Conservation (phyloP, 129 eudicot species). For the Pulicaria dysenterica region DNA sequence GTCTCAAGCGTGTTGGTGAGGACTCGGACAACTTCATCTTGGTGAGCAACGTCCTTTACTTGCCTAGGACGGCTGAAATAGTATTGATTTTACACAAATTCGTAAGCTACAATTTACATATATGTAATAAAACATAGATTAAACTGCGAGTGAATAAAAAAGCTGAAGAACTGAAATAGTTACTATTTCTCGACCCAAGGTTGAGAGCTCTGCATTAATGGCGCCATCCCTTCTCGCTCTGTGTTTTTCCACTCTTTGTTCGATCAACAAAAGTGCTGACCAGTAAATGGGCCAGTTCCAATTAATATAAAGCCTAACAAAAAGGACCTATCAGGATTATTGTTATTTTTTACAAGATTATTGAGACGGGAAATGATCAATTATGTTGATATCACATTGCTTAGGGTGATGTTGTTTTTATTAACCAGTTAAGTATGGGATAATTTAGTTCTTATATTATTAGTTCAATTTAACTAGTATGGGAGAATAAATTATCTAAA, state of each 20-base stretch:
- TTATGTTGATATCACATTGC: too few species aligned
- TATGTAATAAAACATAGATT: slow-evolving; percentile 10
- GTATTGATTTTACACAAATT: background rate
- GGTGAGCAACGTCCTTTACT: slow-evolving; percentile 99
- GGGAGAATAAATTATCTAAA: too few species aligned
- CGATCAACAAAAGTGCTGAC: slow-evolving; percentile 3
- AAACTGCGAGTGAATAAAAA: background rate
- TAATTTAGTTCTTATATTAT: too few species aligned
- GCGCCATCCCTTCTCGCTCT: slow-evolving; percentile 65
- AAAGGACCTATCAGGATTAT: too few species aligned
- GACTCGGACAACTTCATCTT: slow-evolving; percentile 93
- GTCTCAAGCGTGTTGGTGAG: slow-evolving; percentile 97
- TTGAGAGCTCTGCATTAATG: slow-evolving; percentile 82
- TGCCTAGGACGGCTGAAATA: slow-evolving; percentile 82
- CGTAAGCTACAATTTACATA: background rate
- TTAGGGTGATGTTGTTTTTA: too few species aligned
- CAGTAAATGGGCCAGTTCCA: background rate
- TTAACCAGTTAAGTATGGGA: too few species aligned
- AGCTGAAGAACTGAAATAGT: background rate
- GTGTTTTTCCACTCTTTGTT: slow-evolving; percentile 27
- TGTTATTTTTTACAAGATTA: too few species aligned
- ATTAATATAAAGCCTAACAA: too few species aligned
- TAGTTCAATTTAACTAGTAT: too few species aligned
- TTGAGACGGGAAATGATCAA: too few species aligned
- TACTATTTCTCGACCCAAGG: slow-evolving; percentile 99